Conservation (phyloP, 257 asterid species). For the Rhazya stricta region DNA sequence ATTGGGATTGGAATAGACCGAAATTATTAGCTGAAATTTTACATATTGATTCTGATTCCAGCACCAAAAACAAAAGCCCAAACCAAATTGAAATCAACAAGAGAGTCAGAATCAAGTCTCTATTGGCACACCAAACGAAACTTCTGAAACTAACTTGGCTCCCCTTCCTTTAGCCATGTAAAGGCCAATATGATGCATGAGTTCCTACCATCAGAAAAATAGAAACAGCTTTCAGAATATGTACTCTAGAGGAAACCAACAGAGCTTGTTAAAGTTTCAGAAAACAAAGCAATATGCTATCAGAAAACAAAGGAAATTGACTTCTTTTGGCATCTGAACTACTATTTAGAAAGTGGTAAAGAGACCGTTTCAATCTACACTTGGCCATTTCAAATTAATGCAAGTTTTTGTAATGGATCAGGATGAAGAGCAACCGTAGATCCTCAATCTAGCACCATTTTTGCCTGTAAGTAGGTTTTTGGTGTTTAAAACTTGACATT, state of each 20-base stretch:
- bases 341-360: neutral
- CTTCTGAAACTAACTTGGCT: slow-evolving; percentile 68
- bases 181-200: slow-evolving; percentile 86
- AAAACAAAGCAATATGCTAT: neutral
- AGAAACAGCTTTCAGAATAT: slow-evolving; percentile 7
- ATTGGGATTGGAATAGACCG: slow-evolving; percentile 3
- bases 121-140: slow-evolving; percentile 32
- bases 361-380: neutral
- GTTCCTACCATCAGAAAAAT: slow-evolving; percentile 35
- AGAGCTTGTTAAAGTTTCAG: neutral
- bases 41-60: neutral
- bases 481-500: neutral
- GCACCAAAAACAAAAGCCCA: neutral
- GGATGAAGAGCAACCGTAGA: neutral
- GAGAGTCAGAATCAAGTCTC: neutral
- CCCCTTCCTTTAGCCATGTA: slow-evolving; percentile 86
- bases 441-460: neutral
- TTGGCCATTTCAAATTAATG: neutral
- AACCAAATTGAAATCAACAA: neutral
- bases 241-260: neutral
- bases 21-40: neutral
- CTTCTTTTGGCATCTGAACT: neutral
- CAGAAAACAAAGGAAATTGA: neutral
- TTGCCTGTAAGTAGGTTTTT: neutral
- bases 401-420: neutral